Evolutionary conservation across 2,329 filamentous ascomycete species (phyloP).

Genomic region (Ophiostoma sp.): DNA sequence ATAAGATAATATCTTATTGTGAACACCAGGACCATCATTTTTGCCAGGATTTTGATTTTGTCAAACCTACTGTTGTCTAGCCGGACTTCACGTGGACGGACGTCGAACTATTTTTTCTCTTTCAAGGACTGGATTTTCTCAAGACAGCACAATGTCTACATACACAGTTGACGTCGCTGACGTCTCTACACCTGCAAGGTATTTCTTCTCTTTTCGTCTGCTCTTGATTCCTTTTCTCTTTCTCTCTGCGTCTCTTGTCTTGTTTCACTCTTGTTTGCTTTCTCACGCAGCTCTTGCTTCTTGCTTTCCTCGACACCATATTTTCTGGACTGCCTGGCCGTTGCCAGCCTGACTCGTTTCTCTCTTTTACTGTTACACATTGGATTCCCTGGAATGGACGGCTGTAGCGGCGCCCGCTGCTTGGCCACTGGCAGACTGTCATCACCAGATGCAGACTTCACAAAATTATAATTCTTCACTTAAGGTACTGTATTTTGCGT

Average conservation of each 20-base stretch:
- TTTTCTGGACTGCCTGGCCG: constrained; percentile 18
- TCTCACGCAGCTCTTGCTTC: constrained; percentile 20
- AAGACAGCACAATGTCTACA: constrained; percentile 44
- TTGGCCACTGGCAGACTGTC: neutral
- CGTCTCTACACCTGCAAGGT: constrained; percentile 57
- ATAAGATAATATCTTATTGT: neutral
- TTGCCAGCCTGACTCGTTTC: neutral
- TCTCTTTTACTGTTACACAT: neutral
- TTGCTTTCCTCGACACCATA: constrained; percentile 21
- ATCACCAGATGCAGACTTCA: neutral
- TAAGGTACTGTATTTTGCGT: neutral
- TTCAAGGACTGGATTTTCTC: constrained; percentile 11
- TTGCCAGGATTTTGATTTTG: neutral
- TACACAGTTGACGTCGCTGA: constrained; percentile 54
- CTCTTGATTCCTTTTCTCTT: constrained; percentile 29
- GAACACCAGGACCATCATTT: constrained; percentile 1
- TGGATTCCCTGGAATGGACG: constrained; percentile 3
- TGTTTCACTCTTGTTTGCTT: neutral
- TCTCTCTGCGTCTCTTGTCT: constrained; percentile 27
- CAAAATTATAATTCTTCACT: neutral
- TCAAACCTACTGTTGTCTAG: constrained; percentile 11
- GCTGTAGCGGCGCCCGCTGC: constrained; percentile 1
- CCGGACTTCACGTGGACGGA: constrained; percentile 17
- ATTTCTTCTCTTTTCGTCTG: constrained; percentile 43
- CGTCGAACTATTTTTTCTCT: constrained; percentile 11